Conservation (phyloP, 306 rosid species). For the Vigna reflexopilosa region DNA sequence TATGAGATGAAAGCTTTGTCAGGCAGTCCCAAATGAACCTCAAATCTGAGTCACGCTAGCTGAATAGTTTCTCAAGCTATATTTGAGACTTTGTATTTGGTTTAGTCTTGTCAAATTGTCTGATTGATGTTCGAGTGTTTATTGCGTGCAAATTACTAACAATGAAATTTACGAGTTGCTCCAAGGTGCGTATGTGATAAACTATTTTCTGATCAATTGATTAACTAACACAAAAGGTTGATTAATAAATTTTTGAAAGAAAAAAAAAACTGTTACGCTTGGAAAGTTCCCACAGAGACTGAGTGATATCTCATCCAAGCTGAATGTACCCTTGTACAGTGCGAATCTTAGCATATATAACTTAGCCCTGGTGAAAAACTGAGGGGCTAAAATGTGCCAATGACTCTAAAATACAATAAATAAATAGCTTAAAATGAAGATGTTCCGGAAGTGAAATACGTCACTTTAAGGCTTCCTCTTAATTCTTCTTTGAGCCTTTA, state of each 20-base stretch:
- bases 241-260: background rate
- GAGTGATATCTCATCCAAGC: constrained; percentile 23
- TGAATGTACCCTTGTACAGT: constrained; percentile 24
- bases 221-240: constrained; percentile 18
- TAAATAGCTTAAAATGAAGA: constrained; percentile 36
- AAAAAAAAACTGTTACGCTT: background rate
- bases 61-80: background rate
- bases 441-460: constrained; percentile 28
- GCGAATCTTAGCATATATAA: constrained; percentile 44
- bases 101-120: constrained; percentile 18
- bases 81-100: constrained; percentile 29
- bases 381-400: constrained; percentile 48
- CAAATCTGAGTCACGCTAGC: background rate
- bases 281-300: constrained; percentile 24
- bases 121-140: background rate
- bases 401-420: constrained; percentile 36
- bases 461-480: constrained; percentile 55
- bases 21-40: constrained; percentile 34
- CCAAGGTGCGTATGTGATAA: background rate
- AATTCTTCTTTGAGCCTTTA: constrained; percentile 77
- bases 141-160: background rate
- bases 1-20: constrained; percentile 20
- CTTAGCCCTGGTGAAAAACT: constrained; percentile 57
- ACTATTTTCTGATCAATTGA: constrained; percentile 22
- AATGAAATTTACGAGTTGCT: background rate